Base-by-base conservation (phyloP, 2,329 filamentous ascomycete genomes). In the Drechmeria coniospora region DNA sequence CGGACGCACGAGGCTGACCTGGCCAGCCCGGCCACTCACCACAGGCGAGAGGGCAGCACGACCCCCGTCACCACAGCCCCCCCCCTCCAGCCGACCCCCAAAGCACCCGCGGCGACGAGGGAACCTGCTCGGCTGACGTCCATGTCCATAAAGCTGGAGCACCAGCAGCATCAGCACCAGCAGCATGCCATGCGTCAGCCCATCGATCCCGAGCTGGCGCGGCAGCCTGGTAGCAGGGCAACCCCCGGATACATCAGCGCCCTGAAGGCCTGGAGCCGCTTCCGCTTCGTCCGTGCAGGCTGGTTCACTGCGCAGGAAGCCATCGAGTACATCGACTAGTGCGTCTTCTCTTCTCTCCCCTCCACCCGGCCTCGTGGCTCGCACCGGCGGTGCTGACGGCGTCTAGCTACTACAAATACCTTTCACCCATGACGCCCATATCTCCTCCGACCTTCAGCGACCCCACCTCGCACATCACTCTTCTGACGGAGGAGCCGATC, bases 251-350 rank as follows among this genome's bases (percentile, higher is more conserved):
- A 75, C 40, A 57, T 67, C 23, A 71, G 79, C 32, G 86, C 86
- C 1, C 57, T 93, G 33, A 75, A 73, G 43, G 79, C 83, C n/a
- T 98, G 90, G 90, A 74, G 77, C 2, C 67, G 83, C 36, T 86
- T 94, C 49, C 76, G 86, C 23, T 95, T 95, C 47, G 87, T 95
- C n/a, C 75, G 84, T 29, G 84, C 84, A 7, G 90, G 90, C 8
- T 95, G 87, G 87, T 90, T 98, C 50, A 92, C 84, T 0, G 80
- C 87, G 1, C 74, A 80, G 38, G 90, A 98, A 53, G 87, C 83
- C 14, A 86, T 95, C 50, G 75, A 78, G 23, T 95, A 95, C 46
- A 81, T 98, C 36, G 77, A 86, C 48, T 95, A 95, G 76, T 81
- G 65, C 44, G 72, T 56, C 14, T 16, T 22, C 10, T 13, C 8